phyloP scores from a whole-genome alignment of 2,329 filamentous ascomycete species.

The Diaporthe citriasiana region DNA sequence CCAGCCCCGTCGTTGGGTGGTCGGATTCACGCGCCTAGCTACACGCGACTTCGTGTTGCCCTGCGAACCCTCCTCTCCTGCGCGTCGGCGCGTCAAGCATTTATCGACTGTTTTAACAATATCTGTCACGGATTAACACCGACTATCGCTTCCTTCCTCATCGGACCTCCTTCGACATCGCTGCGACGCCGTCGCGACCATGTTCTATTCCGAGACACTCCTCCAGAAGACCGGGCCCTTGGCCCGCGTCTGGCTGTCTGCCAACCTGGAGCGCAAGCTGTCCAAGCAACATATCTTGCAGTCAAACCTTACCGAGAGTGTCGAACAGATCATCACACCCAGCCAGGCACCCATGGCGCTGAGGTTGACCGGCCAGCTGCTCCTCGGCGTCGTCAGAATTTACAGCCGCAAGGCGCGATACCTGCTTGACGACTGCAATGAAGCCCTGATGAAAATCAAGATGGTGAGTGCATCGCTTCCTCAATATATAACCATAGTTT shows the following conservation, averaged over 20 bases:
- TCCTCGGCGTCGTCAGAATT: conserved; percentile 96
- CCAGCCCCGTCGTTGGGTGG: conserved; percentile 13
- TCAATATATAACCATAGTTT: conserved; percentile 1
- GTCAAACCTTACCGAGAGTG: conserved; percentile 94
- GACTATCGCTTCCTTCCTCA: background rate
- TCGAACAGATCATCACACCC: conserved; percentile 93
- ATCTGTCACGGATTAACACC: conserved; percentile 4
- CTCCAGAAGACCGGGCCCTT: conserved; percentile 97
- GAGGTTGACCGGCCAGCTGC: conserved; percentile 91
- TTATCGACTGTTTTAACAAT: conserved; percentile 12
- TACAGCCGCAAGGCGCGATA: conserved; percentile 98
- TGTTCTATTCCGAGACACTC: conserved; percentile 98
- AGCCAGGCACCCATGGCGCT: conserved; percentile 95
- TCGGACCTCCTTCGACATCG: conserved; percentile 5
- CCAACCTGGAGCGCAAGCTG: conserved; percentile 98
- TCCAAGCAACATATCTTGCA: conserved; percentile 97
- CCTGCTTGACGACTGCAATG: conserved; percentile 95
- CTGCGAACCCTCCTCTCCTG: conserved; percentile 33
- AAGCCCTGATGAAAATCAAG: conserved; percentile 97
- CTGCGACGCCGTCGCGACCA: conserved; percentile 57
- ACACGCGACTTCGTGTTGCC: conserved; percentile 37
- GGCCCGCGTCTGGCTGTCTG: conserved; percentile 97
- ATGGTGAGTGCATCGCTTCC: conserved; percentile 75
- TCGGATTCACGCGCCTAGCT: conserved; percentile 38
- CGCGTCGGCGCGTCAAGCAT: conserved; percentile 39